Evolutionary conservation across 306 rosid genomes (phyloP), one percentile per base, ranked within the genome.

Genomic region (Betula pendula): DNA sequence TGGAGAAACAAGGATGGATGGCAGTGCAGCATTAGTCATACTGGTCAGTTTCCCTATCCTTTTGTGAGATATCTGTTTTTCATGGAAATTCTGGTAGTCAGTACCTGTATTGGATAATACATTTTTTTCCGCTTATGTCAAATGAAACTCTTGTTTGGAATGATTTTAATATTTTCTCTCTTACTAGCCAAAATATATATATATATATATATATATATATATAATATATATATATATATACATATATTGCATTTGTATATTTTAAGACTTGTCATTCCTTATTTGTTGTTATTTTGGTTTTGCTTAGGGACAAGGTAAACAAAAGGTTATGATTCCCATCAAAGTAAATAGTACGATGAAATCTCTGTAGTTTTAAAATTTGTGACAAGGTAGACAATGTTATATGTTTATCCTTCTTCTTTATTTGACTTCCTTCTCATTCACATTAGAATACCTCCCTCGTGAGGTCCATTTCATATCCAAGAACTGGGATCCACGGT

Each of bases 21-120:
- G 58, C 15, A 91, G 77, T 43, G 86, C 70, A 25, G 87, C 91
- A 53, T 73, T 92, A 76, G 53, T 85, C 82, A 81, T 92, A 84
- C 78, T 94, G 97, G 98, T 94, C 49, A 50, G 92, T 84, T 65
- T 79, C 78, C 27, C 72, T 53, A 6, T 60, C 1, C 19, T 25
- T 38, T 6, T 68, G 11, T 38, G 24, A 8, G 16, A 66, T 4
- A 35, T 17, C 20, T 65, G 11, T 19, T 65, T 38, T 20, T 66
- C 24, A 17, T 62, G 14, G 44, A 16, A 33, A 49, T 77, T 66
- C 59, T 62, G 22, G 27, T 33, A n/a, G 48, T n/a, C 70, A 66
- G 70, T 17, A 38, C 48, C 48, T 19, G 27, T 38, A 66, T 66
- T 35, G 38, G 29, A 66, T 38, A 9, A 8, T 38, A 19, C 16